Evolutionary conservation across 2,329 filamentous ascomycete genomes (phyloP).

Genomic region (Penicillium brevicompactum): DNA sequence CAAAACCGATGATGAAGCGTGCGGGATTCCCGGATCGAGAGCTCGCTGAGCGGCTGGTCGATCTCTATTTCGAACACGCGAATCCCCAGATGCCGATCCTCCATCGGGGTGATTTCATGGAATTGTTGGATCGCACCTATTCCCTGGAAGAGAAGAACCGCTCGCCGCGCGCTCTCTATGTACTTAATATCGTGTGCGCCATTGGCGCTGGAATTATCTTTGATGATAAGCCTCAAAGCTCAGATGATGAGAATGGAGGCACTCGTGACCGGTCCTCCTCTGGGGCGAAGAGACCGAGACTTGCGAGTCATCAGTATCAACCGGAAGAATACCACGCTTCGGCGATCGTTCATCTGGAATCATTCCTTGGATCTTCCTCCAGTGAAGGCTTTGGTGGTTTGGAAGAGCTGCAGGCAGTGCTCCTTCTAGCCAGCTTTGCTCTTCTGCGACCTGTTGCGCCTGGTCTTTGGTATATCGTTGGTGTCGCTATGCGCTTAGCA

Average conservation of each 20-base stretch:
- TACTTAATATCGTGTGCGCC: conserved; percentile 95
- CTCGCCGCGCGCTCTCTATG: conserved; percentile 81
- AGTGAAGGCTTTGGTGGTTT: conserved; percentile 75
- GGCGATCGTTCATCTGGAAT: conserved; percentile 87
- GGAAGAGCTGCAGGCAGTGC: conserved; percentile 90
- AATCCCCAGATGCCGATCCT: conserved; percentile 95
- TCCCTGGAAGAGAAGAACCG: conserved; percentile 65
- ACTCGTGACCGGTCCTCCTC: conserved; percentile 29
- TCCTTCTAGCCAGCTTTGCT: conserved; percentile 88
- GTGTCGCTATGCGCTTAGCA: conserved; percentile 85
- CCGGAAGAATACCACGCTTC: conserved; percentile 96
- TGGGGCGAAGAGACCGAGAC: conserved; percentile 54
- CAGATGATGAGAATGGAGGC: conserved; percentile 26
- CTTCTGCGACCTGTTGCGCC: conserved; percentile 87
- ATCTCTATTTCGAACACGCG: conserved; percentile 91
- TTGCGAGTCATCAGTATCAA: conserved; percentile 65
- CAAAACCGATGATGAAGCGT: conserved; percentile 81
- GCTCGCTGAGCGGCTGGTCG: conserved; percentile 71
- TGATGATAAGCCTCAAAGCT: conserved; percentile 46
- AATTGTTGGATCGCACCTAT: conserved; percentile 82
- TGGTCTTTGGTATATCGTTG: conserved; percentile 95
- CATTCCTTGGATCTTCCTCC: conserved; percentile 68
- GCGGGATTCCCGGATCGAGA: conserved; percentile 80
- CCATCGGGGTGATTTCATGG: conserved; percentile 86
- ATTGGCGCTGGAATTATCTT: conserved; percentile 94